Evolutionary conservation across 371 early-diverging fungal genomes (phyloP).

Genomic region (Modicella reniformis): DNA sequence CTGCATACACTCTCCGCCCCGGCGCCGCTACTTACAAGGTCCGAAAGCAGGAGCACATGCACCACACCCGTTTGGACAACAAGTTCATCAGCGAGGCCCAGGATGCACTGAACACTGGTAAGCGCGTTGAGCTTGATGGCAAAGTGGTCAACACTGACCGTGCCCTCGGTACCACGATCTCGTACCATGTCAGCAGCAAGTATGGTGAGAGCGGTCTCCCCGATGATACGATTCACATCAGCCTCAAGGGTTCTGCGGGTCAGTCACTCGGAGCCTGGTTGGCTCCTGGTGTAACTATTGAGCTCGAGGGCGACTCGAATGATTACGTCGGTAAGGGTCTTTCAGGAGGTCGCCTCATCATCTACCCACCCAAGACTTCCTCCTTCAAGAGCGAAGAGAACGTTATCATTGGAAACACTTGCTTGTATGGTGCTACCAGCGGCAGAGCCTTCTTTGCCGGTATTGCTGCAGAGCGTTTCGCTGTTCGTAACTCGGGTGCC

Average conservation of each 20-base stretch:
- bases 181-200: constrained; percentile 85
- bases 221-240: constrained; percentile 84
- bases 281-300: constrained; percentile 88
- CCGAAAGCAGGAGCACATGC: constrained; percentile 86
- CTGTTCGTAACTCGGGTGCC: constrained; percentile 97
- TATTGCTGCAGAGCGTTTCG: constrained; percentile 96
- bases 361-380: constrained; percentile 86
- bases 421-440: constrained; percentile 95
- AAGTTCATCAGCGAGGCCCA: constrained; percentile 83
- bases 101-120: constrained; percentile 71
- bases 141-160: constrained; percentile 94
- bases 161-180: constrained; percentile 89
- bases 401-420: constrained; percentile 95
- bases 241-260: constrained; percentile 93
- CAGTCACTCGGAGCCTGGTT: constrained; percentile 96
- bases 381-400: constrained; percentile 86
- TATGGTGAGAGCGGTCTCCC: constrained; percentile 89
- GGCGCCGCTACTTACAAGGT: constrained; percentile 85
- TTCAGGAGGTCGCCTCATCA: constrained; percentile 88
- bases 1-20: constrained; percentile 86
- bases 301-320: constrained; percentile 96
- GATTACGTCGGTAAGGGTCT: constrained; percentile 98
- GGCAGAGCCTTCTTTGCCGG: constrained; percentile 94
- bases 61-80: constrained; percentile 86
- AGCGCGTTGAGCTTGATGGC: constrained; percentile 69